Base-by-base conservation (phyloP, 768 basidiomycete species). In the Amanita polypyramis region DNA sequence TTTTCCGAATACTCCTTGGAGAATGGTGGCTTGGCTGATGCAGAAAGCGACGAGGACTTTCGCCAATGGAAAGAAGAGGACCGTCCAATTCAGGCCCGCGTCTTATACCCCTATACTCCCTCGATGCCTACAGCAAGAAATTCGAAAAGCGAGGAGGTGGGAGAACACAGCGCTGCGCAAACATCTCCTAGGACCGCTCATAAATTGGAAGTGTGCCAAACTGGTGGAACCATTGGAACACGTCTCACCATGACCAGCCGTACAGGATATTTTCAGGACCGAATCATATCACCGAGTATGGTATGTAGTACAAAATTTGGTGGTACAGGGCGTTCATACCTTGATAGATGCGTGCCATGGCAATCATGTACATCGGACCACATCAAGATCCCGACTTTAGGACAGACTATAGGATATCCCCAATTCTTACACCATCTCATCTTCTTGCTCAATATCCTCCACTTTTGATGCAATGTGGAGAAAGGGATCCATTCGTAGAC, bases 281-380 rank as follows among this genome's bases (percentile, higher is more conserved):
- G 91, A 44, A 86, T 97, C 57, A 79, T 99, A 51, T 84, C 93
- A 2, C 95, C 96, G 0, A 88, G 85, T 58, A 97, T 99, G 94
- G 95, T 95, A 61, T 58, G 88, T 55, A 17, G 49, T 39, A 39
- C 12, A 8, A 42, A 30, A 52, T 19, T 36, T 49, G 17, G 34
- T 20, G 40, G 14, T 30, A 35, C 37, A 20, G 21, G 33, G 49
- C 21, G 37, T 49, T 52, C 21, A 52, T 49, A 19, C 44, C n/a
- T 30, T 49, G 37, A n/a, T 56, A 98, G 95, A 97, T 97, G 91
- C 88, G 96, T 30, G 94, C 95, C 0, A 99, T 99, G 96, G 95
- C 95, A 2, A 94, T 96, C 59, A 68, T 95, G 53, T 96, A 96
- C 66, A 85, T 99, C 51, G 95, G 95, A 1, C 95, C 96, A 1